Base-by-base conservation (phyloP, 2,329 filamentous ascomycete genomes). In the Neocatenulostroma microsporum region DNA sequence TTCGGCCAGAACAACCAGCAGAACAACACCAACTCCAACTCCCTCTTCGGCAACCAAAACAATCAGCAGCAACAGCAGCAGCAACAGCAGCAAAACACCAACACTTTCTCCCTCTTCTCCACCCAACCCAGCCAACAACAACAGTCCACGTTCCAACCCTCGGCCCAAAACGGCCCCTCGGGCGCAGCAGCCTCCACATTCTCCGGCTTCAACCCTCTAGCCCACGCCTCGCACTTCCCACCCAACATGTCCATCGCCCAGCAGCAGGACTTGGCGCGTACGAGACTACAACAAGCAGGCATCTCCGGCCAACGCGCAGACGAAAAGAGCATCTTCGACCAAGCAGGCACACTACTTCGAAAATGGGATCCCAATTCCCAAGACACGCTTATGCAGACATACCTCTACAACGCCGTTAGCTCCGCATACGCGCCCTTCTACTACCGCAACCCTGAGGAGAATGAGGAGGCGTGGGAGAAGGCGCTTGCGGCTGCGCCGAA, bases 351-450 rank as follows among this genome's bases (percentile, higher is more conserved):
- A 18, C 71, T 91, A 26, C 67, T 76, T 34, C 69, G 76, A 42
- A 87, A 88, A 63, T 91, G 84, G 84, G 72, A 83, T 43, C 78
- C 82, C 1, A 62, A 70, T 18, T 74, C 71, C 57, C 71, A 76
- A 15, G 77, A 76, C 55, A 44, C 82, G 51, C 76, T 74, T 19
- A 86, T 91, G 66, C 82, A 85, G 60, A 70, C 83, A 55, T 89
- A 89, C 67, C 85, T 91, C 60, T 93, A 91, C 70, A 91, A 91
- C 64, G 78, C 84, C 48, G 83, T 88, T 44, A 79, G 82, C 45
- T 76, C 82, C 52, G 74, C 76, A 35, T 73, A 74, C 55, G 79
- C 82, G n/a, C 82, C 82, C 9, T 87, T 82, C 60, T 88, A 83
- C 61, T 75, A 79, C 46, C 82, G 82, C 2, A 69, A 74, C n/a